Conservation (phyloP, 2,329 filamentous ascomycete species). For the Colletotrichum orbiculare region DNA sequence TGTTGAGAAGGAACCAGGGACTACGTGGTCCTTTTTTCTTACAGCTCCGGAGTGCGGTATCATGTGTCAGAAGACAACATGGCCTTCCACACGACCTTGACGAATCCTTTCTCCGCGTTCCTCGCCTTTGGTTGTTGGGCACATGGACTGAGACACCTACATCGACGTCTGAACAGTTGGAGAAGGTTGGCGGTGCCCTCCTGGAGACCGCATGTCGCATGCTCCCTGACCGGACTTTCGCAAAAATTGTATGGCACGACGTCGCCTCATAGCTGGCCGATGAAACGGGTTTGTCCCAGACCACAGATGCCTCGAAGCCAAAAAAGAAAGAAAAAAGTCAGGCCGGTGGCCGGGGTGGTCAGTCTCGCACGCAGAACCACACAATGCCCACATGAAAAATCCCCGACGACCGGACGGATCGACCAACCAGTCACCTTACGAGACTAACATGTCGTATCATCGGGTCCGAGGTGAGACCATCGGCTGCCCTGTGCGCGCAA, state of each 20-base stretch:
- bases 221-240: constrained; percentile 2
- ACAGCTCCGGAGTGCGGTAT: no score
- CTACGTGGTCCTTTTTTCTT: neutral
- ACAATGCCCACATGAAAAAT: neutral
- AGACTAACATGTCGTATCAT: constrained; percentile 32
- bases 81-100: no score
- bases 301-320: constrained; percentile 11
- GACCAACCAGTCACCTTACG: constrained; percentile 26
- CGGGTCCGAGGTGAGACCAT: constrained; percentile 26
- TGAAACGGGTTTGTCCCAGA: constrained; percentile 25
- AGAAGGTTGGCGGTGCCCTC: constrained; percentile 15
- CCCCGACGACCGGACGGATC: constrained; percentile 27
- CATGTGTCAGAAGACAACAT: no score
- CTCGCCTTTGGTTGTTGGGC: neutral
- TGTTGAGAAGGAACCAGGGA: neutral
- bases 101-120: neutral
- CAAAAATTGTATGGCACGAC: constrained; percentile 3
- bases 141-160: constrained; percentile 1
- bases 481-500: constrained; percentile 25
- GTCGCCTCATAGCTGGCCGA: neutral
- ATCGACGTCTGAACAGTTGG: constrained; percentile 8
- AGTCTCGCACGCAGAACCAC: no score
- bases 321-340: neutral
- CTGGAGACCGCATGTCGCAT: constrained; percentile 13
- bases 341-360: no score